These are phyloP conservation scores for Raphanus hybrid DNA, from an alignment of 441 rosid genomes.

Conservation along the genomic window DNA sequence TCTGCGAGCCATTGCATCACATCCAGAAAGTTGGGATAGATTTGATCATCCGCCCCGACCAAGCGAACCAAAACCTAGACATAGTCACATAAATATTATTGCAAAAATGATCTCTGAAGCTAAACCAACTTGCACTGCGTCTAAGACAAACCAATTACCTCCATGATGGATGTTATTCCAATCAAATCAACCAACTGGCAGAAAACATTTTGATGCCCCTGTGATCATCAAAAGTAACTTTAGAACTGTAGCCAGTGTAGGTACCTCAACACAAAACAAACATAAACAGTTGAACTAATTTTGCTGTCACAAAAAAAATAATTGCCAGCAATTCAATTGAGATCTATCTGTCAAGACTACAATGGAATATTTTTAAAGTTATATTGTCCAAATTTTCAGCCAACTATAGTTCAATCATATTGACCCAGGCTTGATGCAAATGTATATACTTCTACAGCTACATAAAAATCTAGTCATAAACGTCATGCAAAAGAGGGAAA, in stretches of 20 bases:
- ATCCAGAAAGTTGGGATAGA: slow-evolving; percentile 90
- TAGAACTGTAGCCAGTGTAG: slow-evolving; percentile 17
- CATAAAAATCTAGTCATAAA: not conserved
- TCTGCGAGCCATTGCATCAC: slow-evolving; percentile 98
- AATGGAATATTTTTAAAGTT: not conserved
- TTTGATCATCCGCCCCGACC: slow-evolving; percentile 93
- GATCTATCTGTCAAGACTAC: not conserved
- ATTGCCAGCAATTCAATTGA: no score
- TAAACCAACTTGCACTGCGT: not conserved
- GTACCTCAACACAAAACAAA: no score
- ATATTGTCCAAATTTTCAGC: not conserved
- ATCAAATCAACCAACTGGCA: slow-evolving; percentile 89
- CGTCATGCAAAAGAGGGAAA: not conserved
- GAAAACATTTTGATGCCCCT: slow-evolving; percentile 91
- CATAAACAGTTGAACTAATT: no score
- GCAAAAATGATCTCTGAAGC: slow-evolving; percentile 8
- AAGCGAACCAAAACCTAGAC: slow-evolving; percentile 87
- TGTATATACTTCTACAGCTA: not conserved
- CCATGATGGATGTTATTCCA: slow-evolving; percentile 98
- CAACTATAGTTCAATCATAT: not conserved
- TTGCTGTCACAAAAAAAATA: no score
- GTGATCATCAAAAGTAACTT: slow-evolving; percentile 40
- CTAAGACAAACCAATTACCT: slow-evolving; percentile 55
- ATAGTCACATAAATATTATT: slow-evolving; percentile 13
- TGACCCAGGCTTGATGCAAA: not conserved